phyloP scores from a whole-genome alignment of 768 basidiomycete species.

The Russula olivacea region DNA sequence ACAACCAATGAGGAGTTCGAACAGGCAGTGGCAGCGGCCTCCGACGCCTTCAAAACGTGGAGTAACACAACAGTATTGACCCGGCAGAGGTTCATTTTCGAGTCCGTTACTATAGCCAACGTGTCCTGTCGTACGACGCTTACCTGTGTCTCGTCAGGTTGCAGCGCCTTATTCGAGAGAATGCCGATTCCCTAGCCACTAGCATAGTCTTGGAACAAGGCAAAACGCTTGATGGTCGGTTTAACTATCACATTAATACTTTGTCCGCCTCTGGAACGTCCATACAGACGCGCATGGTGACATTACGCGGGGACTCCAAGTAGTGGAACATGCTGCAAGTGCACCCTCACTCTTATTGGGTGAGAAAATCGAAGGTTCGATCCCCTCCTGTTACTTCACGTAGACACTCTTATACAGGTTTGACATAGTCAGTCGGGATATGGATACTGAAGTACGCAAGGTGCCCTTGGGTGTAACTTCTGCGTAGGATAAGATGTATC shows the following conservation, averaged over 20 bases:
- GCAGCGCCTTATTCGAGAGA: slow-evolving; percentile 78
- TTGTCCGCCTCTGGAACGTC: not conserved
- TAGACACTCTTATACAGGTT: not conserved
- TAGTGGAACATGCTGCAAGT: slow-evolving; percentile 73
- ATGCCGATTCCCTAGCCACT: slow-evolving; percentile 78
- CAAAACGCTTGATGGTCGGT: slow-evolving; percentile 77
- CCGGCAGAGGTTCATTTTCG: slow-evolving; percentile 82
- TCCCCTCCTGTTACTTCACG: not conserved
- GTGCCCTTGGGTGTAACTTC: slow-evolving; percentile 87
- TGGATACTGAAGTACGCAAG: slow-evolving; percentile 87
- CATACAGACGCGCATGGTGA: slow-evolving; percentile 87
- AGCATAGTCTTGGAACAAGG: slow-evolving; percentile 96
- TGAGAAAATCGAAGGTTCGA: slow-evolving; percentile 82
- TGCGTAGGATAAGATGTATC: slow-evolving; percentile 32
- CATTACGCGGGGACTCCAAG: slow-evolving; percentile 86
- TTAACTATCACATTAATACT: slow-evolving; percentile 13
- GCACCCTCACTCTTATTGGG: slow-evolving; percentile 84
- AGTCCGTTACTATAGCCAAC: slow-evolving; percentile 50
- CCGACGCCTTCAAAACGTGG: slow-evolving; percentile 85
- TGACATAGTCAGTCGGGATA: slow-evolving; percentile 76
- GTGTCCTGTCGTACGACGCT: not conserved
- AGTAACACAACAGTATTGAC: slow-evolving; percentile 76
- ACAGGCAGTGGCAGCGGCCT: slow-evolving; percentile 76
- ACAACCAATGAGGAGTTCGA: slow-evolving; percentile 77
- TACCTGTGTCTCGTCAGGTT: slow-evolving; percentile 47